Evolutionary conservation across 352 stramenopile species (phyloP), one percentile per base, ranked within the genome.

Genomic region (Elongisporangium prolatum): DNA sequence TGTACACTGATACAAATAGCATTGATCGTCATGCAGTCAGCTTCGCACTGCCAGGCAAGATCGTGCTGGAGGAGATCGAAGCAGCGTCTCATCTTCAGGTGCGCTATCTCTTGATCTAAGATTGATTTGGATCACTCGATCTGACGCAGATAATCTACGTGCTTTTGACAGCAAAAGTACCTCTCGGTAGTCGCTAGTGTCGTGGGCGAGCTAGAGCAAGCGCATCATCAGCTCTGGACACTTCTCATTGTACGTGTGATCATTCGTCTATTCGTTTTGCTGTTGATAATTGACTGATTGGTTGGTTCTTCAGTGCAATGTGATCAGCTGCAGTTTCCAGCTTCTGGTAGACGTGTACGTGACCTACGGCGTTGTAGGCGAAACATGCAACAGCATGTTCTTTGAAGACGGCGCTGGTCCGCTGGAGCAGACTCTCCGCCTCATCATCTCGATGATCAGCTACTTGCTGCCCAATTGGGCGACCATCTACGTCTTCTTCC

Each of bases 401-500:
- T 88, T 88, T 56, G 67, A 86, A 34, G 78, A 91, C 56, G 73
- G 78, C 25, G 67, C 76, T 0, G 76, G 78, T 2, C 51, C 72
- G 14, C 48, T 88, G 18, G 80, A 89, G 62, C 80, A 91, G 62
- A 71, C 72, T 0, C 56, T 75, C 38, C 80, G 80, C 10, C 63
- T 88, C 4, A 34, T 64, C 40, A 72, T 91, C 44, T 80, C 78
- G 20, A 54, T 82, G 7, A 68, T 74, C 25, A 77, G 70, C 52
- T 86, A 84, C 49, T 54, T 88, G 44, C 50, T 88, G 28, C 80
- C 80, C 14, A 88, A 86, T 54, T 89, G 76, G 76, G 77, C 76
- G 34, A 79, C 60, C 4, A 59, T 91, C 49, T 88, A 88, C 64
- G 80, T 91, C 20, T 91, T 91, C 64, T 91, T 80, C 51, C 60